Evolutionary conservation across 768 basidiomycete genomes (phyloP), one percentile per base, ranked within the genome.

Genomic region (Macrolepiota fuliginosa): DNA sequence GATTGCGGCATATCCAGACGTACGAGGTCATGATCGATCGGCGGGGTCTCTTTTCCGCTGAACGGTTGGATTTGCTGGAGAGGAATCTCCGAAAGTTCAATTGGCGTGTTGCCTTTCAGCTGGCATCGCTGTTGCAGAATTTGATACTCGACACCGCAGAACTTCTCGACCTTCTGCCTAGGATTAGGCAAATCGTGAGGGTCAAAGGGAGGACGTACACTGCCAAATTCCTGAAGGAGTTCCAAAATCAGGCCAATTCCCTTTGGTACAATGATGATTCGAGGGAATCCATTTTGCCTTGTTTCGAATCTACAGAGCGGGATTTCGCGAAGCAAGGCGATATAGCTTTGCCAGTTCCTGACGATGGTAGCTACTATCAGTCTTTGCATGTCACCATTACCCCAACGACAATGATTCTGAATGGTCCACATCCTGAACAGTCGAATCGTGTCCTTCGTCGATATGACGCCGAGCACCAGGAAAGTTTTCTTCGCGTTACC

Each of bases 71-170:
- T 1, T 51, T 66, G 39, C 73, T 81, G 36, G 62, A 71, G 11
- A 22, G 13, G 1, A 78, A 77, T 72, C 67, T 83, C 29, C 63
- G 51, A 22, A 39, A 37, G 15, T 67, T 85, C 13, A 69, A 77
- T 9, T 87, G 82, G 83, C 63, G 64, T 45, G 76, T 89, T n/a
- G 80, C 85, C 0, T 89, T 87, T 64, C 87, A 90, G 66, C 71
- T 88, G 35, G 82, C 86, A 61, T 74, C 78, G 0, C 66, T 82
- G 15, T 54, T 79, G 19, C 72, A 72, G 25, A 75, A 73, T 45
- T 66, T 77, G 47, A 55, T 73, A 13, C 73, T 86, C n/a, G 84
- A 87, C 65, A 70, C 81, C 27, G 66, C 63, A 29, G 87, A 90
- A 66, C 71, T 89, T 29, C 71, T 84, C 10, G 62, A 64, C 0